A percentile compares a stretch with the other conserved stretches of the same genome.
Evolutionary conservation across 2,329 filamentous ascomycete species (phyloP).

Genomic region (Scytalidium sp.): DNA sequence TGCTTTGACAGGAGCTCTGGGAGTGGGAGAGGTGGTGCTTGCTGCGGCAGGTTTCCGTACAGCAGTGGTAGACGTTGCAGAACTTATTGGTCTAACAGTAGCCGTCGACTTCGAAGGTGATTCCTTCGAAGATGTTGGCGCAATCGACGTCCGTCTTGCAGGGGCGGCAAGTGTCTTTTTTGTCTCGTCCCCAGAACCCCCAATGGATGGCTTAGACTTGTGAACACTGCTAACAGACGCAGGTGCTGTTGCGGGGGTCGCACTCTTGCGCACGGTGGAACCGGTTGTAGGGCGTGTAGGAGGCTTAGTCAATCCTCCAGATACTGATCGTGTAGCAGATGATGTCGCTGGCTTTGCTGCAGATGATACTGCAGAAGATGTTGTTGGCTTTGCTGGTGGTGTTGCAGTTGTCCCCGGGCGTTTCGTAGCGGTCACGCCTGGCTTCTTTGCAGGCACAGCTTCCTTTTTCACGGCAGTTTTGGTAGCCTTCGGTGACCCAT

Average conservation of each 20-base stretch:
- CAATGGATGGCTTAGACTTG: slow-evolving; percentile 22
- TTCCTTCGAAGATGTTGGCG: slow-evolving; percentile 11
- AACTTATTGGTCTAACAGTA: slow-evolving; percentile 23
- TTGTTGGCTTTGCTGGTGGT: slow-evolving; percentile 20
- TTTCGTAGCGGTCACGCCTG: slow-evolving; percentile 18
- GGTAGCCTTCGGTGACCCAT: slow-evolving; percentile 17
- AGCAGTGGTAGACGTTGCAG: slow-evolving; percentile 22
- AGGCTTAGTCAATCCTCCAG: slow-evolving; percentile 29
- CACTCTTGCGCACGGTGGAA: slow-evolving; percentile 23
- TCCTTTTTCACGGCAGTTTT: slow-evolving; percentile 28
- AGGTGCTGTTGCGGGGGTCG: slow-evolving; percentile 25
- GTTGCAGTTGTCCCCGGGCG: slow-evolving; percentile 21
- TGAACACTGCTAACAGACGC: slow-evolving; percentile 25
- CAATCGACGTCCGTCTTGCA: slow-evolving; percentile 26
- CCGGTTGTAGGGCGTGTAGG: slow-evolving; percentile 24
- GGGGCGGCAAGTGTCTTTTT: slow-evolving; percentile 21
- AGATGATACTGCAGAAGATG: slow-evolving; percentile 22
- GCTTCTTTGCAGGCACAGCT: slow-evolving; percentile 23
- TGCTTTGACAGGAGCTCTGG: slow-evolving; percentile 30
- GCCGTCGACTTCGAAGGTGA: slow-evolving; percentile 22
- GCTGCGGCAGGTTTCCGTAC: slow-evolving; percentile 26
- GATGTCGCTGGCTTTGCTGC: slow-evolving; percentile 21
- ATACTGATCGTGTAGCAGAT: slow-evolving; percentile 20
- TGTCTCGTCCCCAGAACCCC: slow-evolving; percentile 29
- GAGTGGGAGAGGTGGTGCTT: slow-evolving; percentile 33